Conservation (phyloP, 208 protist genomes). For the Trypanosoma lewisi region DNA sequence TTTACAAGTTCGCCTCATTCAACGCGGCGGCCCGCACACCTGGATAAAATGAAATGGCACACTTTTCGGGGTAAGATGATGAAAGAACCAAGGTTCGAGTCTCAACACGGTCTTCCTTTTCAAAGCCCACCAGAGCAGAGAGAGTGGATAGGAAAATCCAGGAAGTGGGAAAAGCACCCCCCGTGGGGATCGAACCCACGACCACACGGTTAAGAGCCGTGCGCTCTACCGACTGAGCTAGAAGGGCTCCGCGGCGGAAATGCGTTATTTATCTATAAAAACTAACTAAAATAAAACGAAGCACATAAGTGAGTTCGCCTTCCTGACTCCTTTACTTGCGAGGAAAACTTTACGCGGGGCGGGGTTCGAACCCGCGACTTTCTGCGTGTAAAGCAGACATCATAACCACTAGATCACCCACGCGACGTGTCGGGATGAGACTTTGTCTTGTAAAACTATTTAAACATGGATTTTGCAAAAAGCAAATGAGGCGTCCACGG, state of each 20-base stretch:
- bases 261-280: neutral
- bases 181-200: slow-evolving; percentile 96
- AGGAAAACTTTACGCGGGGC: slow-evolving; percentile 34
- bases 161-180: slow-evolving; percentile 36
- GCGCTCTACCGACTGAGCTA: slow-evolving; percentile 96
- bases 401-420: slow-evolving; percentile 70
- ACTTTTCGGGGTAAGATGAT: too few relatives aligned
- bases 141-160: neutral
- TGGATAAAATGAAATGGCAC: too few relatives aligned
- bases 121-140: neutral
- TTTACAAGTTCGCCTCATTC: too few relatives aligned
- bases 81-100: too few relatives aligned
- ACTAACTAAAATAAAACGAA: neutral
- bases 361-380: slow-evolving; percentile 73
- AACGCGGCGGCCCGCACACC: too few relatives aligned
- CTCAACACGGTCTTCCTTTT: neutral
- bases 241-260: slow-evolving; percentile 20
- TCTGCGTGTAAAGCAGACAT: slow-evolving; percentile 68
- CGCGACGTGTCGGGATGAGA: slow-evolving; percentile 20
- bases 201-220: slow-evolving; percentile 97
- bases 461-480: too few relatives aligned
- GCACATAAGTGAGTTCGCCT: neutral
- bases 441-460: too few relatives aligned
- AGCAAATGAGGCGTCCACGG: too few relatives aligned
- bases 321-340: too few relatives aligned